Base-by-base conservation (phyloP, 2,329 filamentous ascomycete genomes). In the Penicillium sumatraense region DNA sequence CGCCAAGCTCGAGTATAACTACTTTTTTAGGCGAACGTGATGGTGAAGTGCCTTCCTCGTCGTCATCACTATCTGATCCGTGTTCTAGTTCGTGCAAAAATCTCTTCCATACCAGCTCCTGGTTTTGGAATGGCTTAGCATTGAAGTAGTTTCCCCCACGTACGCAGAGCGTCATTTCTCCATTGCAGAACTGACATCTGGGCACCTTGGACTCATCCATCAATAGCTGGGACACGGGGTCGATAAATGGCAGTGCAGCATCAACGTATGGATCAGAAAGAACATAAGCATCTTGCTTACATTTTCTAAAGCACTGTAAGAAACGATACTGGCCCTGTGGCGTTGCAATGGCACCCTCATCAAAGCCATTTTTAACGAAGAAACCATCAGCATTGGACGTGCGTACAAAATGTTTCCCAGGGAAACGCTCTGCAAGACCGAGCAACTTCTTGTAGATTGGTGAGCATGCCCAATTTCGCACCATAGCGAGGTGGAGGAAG, bases 71-170 rank as follows among this genome's bases (percentile, higher is more conserved):
- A 16, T 13, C 21, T 11, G 20, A 33, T 23, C 40, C 6, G 6
- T 31, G 5, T 20, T 53, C 50, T 23, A 42, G 35, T 2, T 35
- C 24, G 16, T 52, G 47, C 13, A 57, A 20, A 21, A 64, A 63
- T 4, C 26, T 11, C 1, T 27, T 20, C 48, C 56, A 64, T 13
- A 56, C 53, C 27, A 38, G 29, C 24, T 67, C 61, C 23, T 58
- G 58, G 0, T 11, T 26, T 6, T 14, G 27, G 20, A 64, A 67
- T 0, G 56, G 63, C 0, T n/a, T 8, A 1, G 52, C 16, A 44
- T 67, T 66, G 38, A 65, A 67, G 24, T 63, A 67, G 2, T 55
- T 29, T 2, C 64, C 64, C 1, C 60, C 64, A 9, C 64, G 60
- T 1, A 67, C 64, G 44, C 63, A 67, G 1, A 64, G 31, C 0